Base-by-base conservation (phyloP, 352 stramenopile genomes). In the Pythium phragmitis region DNA sequence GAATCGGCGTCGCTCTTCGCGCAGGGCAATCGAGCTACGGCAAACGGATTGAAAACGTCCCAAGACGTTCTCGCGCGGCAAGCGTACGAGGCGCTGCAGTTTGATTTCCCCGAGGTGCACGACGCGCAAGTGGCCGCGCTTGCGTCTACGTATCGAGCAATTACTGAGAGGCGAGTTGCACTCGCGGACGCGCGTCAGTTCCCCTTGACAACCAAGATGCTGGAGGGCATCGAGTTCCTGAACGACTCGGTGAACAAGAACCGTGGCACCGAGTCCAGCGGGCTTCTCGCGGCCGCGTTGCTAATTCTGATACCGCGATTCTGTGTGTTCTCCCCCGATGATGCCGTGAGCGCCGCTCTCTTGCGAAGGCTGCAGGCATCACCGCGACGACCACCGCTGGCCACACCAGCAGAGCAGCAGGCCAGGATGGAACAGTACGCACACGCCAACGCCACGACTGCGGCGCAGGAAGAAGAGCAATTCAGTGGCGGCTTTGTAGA, bases 71-170 rank as follows among this genome's bases (percentile, higher is more conserved):
- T 56, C 33, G 75, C 73, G 30, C 55, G 21, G 33, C 57, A 57
- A 8, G 80, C 77, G 26, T 79, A 89, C 60, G 68, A 68, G 37
- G 60, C 72, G 55, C 65, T 89, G 43, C 80, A 89, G 66, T 87
- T 78, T 43, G 80, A 89, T 61, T 89, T 77, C 55, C 80, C 80
- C 0, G 67, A 79, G 37, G 52, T 77, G 4, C 43, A 68, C 30
- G 76, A 81, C 23, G 49, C 54, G 19, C 67, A 78, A 52, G 51
- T 86, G 52, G 48, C 69, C 30, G 76, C 77, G 5, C 63, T 89
- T 13, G 77, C 77, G 7, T 65, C 77, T 30, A 51, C 67, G 53
- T 89, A 87, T 57, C 53, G 68, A 49, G 65, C 63, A 1, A 46
- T 85, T 21, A 60, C 60, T 49, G 16, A 72, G 57, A 51, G 65